Percentiles rank a stretch among this genome's conserved stretches.
Evolutionary conservation across 2,329 filamentous ascomycete genomes (phyloP).

Genomic region (Fusarium haematococcum): DNA sequence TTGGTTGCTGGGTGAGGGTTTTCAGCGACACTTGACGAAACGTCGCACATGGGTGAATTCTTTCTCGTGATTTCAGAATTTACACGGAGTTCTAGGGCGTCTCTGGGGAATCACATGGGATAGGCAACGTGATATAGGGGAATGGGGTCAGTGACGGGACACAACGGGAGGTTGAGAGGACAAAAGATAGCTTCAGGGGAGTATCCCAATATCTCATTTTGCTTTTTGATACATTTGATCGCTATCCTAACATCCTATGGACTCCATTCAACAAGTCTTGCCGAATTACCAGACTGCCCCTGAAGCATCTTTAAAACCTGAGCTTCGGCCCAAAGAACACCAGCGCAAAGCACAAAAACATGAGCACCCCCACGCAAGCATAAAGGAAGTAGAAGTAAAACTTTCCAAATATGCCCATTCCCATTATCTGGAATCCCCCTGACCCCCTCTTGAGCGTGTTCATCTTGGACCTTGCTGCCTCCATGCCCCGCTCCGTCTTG

Average conservation of each 20-base stretch:
- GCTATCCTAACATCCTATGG: slow-evolving; percentile 18
- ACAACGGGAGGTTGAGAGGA: background rate
- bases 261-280: background rate
- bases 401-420: slow-evolving; percentile 69
- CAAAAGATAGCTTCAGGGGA: background rate
- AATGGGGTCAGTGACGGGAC: background rate
- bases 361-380: slow-evolving; percentile 83
- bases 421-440: slow-evolving; percentile 90
- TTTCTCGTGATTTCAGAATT: background rate
- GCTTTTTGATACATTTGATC: slow-evolving; percentile 1
- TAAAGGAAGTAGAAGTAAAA: slow-evolving; percentile 65
- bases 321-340: slow-evolving; percentile 91
- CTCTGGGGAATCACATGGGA: background rate
- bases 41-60: background rate
- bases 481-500: slow-evolving; percentile 80
- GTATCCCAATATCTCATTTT: background rate
- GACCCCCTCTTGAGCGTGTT: slow-evolving; percentile 81
- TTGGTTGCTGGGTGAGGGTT: background rate
- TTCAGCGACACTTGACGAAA: background rate
- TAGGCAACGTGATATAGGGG: background rate
- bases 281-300: background rate
- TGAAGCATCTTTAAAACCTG: slow-evolving; percentile 71
- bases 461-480: slow-evolving; percentile 82
- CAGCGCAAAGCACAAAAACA: slow-evolving; percentile 80
- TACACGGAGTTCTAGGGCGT: background rate